Evolutionary conservation across 2,329 filamentous ascomycete species (phyloP), one percentile per base, ranked within the genome.

Genomic region (Fusarium metavorans): DNA sequence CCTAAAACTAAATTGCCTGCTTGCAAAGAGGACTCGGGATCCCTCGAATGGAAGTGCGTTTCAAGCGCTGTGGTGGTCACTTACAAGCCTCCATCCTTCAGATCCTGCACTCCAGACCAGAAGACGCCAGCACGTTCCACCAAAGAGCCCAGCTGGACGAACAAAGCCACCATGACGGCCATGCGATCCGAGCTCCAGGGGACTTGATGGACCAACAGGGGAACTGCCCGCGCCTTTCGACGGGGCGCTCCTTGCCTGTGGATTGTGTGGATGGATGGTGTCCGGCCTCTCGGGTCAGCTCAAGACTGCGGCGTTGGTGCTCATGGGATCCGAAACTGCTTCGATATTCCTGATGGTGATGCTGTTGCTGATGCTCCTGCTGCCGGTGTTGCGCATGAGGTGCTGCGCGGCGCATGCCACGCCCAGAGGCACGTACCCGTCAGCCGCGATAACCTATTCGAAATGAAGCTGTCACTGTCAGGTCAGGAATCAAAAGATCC

Each of bases 221-320:
- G 56, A 58, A 41, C 58, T 59, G 43, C 41, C 63, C 67, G 39
- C 37, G 48, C 32, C 45, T 54, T 54, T 54, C 10, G 58, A 34
- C 66, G 57, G 59, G 66, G 67, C 48, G 67, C 58, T 35, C 71
- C 18, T 64, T 39, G 67, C 45, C 39, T 66, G 63, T 66, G 66
- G 35, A 13, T 34, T 34, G 32, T 35, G 34, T 35, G 34, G 61
- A 66, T 74, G 65, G 64, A 66, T 72, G 64, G 64, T 74, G 71
- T 67, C 76, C 76, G 71, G 68, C 64, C 48, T 66, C 73, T 73
- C 69, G 76, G 76, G 67, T 73, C 70, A 45, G 63, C 37, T 75
- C 68, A 66, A 37, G 54, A 32, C 59, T 67, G 68, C 72, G 62
- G 68, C 64, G 69, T 66, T 67, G 70, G 16, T 30, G 50, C 73